phyloP scores from a whole-genome alignment of 768 basidiomycete genomes.

The Leucosporidium creatinivorum region DNA sequence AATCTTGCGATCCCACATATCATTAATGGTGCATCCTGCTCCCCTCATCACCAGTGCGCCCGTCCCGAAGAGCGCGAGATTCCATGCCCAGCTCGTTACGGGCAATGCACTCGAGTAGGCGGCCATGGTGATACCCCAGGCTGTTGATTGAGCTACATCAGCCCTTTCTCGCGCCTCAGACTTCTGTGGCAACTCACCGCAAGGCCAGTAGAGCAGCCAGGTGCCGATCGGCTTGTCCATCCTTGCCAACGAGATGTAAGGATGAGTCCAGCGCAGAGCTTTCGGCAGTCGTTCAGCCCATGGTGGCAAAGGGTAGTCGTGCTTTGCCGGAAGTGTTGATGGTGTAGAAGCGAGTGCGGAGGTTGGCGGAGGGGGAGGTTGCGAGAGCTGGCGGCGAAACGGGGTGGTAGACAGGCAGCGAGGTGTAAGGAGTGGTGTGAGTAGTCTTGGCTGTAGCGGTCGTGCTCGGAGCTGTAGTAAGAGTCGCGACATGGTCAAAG shows the following conservation, averaged over 20 bases:
- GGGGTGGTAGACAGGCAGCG: not conserved
- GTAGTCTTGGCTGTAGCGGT: not conserved
- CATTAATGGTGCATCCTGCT: slow-evolving; percentile 97
- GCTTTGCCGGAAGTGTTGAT: not conserved
- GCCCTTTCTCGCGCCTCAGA: not conserved
- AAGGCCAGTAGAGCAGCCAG: slow-evolving; percentile 83
- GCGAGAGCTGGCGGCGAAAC: not conserved
- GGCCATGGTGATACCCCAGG: slow-evolving; percentile 98
- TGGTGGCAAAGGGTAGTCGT: slow-evolving; percentile 6
- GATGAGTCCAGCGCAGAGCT: slow-evolving; percentile 40
- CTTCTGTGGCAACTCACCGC: slow-evolving; percentile 51
- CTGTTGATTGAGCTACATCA: slow-evolving; percentile 45
- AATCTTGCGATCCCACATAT: slow-evolving; percentile 92
- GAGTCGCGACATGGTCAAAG: not conserved
- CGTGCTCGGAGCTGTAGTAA: not conserved
- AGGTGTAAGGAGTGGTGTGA: not conserved
- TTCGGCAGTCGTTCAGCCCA: slow-evolving; percentile 20
- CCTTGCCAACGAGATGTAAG: slow-evolving; percentile 78
- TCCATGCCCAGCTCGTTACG: slow-evolving; percentile 60
- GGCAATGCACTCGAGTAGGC: slow-evolving; percentile 69
- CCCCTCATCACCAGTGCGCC: slow-evolving; percentile 95
- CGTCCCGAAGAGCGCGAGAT: slow-evolving; percentile 72
- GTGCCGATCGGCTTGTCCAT: slow-evolving; percentile 97
- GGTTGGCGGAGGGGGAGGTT: not conserved
- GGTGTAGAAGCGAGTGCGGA: not conserved